Evolutionary conservation across 495 filamentous ascomycete genomes (phyloP).

Genomic region (Lichina pygmaea): DNA sequence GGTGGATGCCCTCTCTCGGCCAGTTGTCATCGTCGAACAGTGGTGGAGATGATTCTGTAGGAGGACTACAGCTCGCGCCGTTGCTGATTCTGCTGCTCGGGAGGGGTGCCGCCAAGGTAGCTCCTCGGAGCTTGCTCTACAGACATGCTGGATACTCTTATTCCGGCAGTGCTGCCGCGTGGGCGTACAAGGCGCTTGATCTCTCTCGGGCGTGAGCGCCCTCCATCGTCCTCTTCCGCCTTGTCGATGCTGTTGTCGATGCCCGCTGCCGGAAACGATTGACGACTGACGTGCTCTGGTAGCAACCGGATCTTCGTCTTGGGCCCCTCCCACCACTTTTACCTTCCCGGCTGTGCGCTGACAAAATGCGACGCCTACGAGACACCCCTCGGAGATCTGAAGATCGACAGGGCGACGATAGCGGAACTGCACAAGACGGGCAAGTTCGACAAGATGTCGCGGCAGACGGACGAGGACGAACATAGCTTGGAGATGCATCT

Average conservation of each 20-base stretch:
- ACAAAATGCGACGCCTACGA: conserved; percentile 48
- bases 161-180: conserved; percentile 79
- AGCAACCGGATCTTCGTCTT: conserved; percentile 84
- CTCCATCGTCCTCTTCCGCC: background rate
- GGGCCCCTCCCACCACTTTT: conserved; percentile 77
- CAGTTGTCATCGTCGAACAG: background rate
- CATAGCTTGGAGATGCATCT: conserved; percentile 95
- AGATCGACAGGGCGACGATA: conserved; percentile 42
- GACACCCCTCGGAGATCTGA: conserved; percentile 64
- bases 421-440: conserved; percentile 30
- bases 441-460: conserved; percentile 49
- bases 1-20: conserved; percentile 12
- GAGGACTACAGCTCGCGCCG: background rate
- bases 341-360: conserved; percentile 51
- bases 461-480: conserved; percentile 49
- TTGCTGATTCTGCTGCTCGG: too few relatives aligned
- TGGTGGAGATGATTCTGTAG: background rate
- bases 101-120: too few relatives aligned
- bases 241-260: background rate
- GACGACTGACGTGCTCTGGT: background rate
- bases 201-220: conserved; percentile 40
- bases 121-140: background rate
- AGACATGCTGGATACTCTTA: conserved; percentile 95
- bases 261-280: too few relatives aligned
- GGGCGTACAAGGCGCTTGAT: conserved; percentile 82